Conservation (phyloP, 106 monocot genomes). For the Allium fistulosum region DNA sequence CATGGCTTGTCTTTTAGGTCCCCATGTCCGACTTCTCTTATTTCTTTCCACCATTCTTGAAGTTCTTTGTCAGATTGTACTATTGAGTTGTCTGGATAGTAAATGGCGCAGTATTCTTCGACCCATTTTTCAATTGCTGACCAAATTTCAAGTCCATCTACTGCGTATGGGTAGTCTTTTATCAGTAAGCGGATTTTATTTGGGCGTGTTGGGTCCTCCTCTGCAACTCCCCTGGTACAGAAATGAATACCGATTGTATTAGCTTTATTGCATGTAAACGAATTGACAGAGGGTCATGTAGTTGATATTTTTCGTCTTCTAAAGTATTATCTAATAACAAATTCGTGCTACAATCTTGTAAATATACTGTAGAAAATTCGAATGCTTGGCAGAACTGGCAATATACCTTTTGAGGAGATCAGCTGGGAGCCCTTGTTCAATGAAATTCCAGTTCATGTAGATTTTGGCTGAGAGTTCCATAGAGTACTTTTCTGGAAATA, state of each 20-base stretch:
- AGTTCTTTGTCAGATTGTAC: conserved; percentile 22
- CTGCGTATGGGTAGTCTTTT: conserved; percentile 44
- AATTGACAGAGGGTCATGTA: not conserved
- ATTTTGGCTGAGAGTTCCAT: conserved; percentile 42
- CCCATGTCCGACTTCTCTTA: conserved; percentile 37
- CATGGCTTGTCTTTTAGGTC: conserved; percentile 26
- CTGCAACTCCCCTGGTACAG: conserved; percentile 23
- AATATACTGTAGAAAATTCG: not conserved
- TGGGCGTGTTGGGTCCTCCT: conserved; percentile 19
- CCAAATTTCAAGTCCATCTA: conserved; percentile 36
- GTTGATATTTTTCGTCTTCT: not conserved
- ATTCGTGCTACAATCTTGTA: not conserved
- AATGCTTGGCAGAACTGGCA: no score
- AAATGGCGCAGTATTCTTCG: conserved; percentile 21
- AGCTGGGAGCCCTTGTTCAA: conserved; percentile 35
- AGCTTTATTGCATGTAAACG: not conserved
- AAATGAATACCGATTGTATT: not conserved
- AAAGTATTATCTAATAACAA: not conserved
- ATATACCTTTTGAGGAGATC: conserved; percentile 41
- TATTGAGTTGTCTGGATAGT: conserved; percentile 6
- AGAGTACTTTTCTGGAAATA: conserved; percentile 24
- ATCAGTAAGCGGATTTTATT: conserved; percentile 19
- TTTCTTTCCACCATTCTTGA: conserved; percentile 44
- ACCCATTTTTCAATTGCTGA: conserved; percentile 29
- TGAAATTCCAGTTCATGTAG: conserved; percentile 45